Base-by-base conservation (phyloP, 169 alveolate species). In the Plasmodium knowlesi region DNA sequence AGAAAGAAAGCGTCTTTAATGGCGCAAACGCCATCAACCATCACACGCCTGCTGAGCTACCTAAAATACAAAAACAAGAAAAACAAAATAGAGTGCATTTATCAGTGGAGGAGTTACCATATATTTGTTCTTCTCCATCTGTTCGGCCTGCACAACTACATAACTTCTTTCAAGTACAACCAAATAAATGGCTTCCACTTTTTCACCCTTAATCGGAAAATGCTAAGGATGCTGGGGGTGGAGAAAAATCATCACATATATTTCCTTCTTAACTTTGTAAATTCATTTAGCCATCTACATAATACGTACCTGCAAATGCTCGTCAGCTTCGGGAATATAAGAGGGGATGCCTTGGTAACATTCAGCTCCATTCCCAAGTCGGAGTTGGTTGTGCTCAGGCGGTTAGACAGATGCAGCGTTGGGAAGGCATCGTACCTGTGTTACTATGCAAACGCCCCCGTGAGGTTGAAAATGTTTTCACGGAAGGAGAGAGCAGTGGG, bases 101-200 rank as follows among this genome's bases (percentile, higher is more conserved):
- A 89, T 41, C 82, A 89, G 34, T 89, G 94, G 94, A 14, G 71
- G 28, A 89, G 43, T 9, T 14, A 67, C 12, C 94, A 89, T 54
- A 25, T 89, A 41, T 89, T 37, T 10, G 46, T 80, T 61, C 30
- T 89, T 14, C 72, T 89, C 2, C 82, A 79, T 12, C 12, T 89
- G 25, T 89, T 89, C 25, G 53, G 82, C 46, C 46, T 89, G 5
- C 30, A 89, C 30, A 61, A 70, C 61, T 89, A 89, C 71, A 89
- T 89, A 34, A 28, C 84, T 2, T 28, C 81, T 9, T 89, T 89
- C 43, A 79, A 37, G 25, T 25, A 22, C 9, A 78, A 89, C 28
- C 81, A 89, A 30, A 19, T 89, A 5, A 67, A 79, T 19, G 94
- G 94, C 6, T 37, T 89, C 54, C 94, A 89, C 72, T 89, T 89